These are phyloP conservation scores for Gymnopus androsaceus DNA, from an alignment of 1,284 basidiomycete genomes.

Conservation along the genomic window DNA sequence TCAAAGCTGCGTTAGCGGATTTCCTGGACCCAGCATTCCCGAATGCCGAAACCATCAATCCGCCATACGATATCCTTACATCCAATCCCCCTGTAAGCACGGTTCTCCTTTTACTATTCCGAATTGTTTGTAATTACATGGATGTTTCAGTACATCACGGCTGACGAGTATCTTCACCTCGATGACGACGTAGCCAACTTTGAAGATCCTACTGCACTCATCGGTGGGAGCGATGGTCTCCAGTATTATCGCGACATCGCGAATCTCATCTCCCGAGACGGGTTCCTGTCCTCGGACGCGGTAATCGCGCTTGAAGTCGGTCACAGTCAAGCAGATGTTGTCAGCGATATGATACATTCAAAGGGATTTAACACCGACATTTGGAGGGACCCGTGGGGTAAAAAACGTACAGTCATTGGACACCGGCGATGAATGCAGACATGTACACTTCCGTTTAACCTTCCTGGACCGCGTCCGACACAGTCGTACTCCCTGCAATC, in stretches of 20 bases:
- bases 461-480: background rate
- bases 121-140: too few species aligned
- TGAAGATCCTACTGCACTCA: conserved; percentile 80
- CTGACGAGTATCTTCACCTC: conserved; percentile 55
- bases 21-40: conserved; percentile 25
- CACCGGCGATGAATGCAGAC: conserved; percentile 20
- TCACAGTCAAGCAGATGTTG: conserved; percentile 65
- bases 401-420: conserved; percentile 64
- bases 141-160: conserved; percentile 93
- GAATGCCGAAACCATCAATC: conserved; percentile 34
- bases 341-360: conserved; percentile 56
- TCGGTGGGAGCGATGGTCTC: conserved; percentile 77
- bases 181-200: conserved; percentile 69
- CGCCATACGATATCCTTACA: conserved; percentile 77
- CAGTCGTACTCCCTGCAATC: too few species aligned
- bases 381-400: conserved; percentile 79
- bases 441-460: background rate
- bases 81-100: conserved; percentile 76
- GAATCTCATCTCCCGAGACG: conserved; percentile 49
- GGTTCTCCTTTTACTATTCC: conserved; percentile 65
- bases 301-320: conserved; percentile 82
- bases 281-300: conserved; percentile 49
- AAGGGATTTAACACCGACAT: conserved; percentile 54
- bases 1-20: conserved; percentile 17
- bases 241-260: conserved; percentile 80